Conservation (phyloP, 306 rosid genomes). For the Echinosophora koreensis region DNA sequence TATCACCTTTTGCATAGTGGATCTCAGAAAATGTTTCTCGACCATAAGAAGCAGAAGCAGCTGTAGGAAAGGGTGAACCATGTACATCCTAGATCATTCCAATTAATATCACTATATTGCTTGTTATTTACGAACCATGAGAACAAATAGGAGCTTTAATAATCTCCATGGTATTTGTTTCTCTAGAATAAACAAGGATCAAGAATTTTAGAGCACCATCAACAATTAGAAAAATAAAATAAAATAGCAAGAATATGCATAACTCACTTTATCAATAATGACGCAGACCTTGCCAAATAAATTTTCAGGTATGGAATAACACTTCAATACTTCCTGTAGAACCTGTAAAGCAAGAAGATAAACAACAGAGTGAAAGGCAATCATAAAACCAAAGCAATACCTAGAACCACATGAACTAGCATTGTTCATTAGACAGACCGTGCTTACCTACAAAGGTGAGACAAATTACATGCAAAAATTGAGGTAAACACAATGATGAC, state of each 20-base stretch:
- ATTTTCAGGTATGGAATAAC: constrained; percentile 72
- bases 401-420: constrained; percentile 29
- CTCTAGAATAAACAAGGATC: constrained; percentile 36
- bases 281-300: constrained; percentile 92
- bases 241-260: constrained; percentile 29
- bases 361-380: constrained; percentile 24
- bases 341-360: constrained; percentile 62
- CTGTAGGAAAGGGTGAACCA: not conserved
- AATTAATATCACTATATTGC: constrained; percentile 3
- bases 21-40: not conserved
- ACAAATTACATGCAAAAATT: constrained; percentile 25
- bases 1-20: not conserved
- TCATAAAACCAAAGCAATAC: constrained; percentile 30
- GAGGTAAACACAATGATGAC: constrained; percentile 6
- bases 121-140: constrained; percentile 12
- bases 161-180: constrained; percentile 22
- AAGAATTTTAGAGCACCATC: constrained; percentile 24
- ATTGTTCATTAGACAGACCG: not conserved
- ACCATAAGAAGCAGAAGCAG: not conserved
- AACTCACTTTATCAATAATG: constrained; percentile 94
- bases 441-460: constrained; percentile 31
- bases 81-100: not conserved
- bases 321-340: constrained; percentile 83
- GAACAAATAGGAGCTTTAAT: constrained; percentile 10
- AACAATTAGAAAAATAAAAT: constrained; percentile 29